Evolutionary conservation across 495 filamentous ascomycete genomes (phyloP), one percentile per base, ranked within the genome.

Genomic region (Penicillium verhagenii): DNA sequence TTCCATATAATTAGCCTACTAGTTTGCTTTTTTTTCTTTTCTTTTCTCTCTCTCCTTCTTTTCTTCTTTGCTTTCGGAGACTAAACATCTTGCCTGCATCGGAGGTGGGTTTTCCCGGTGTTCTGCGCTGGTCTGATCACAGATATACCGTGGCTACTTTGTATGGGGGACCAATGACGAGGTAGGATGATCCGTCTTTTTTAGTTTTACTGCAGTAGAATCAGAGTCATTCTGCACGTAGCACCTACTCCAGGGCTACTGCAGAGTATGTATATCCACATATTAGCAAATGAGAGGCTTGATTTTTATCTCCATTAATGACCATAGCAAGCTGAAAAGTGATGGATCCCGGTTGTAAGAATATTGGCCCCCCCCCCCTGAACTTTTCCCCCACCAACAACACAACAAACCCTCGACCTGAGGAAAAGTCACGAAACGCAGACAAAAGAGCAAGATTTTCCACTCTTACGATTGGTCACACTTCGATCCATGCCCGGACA

Each of bases 401-500:
- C n/a, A n/a, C n/a, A n/a, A n/a, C n/a, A n/a, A n/a, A n/a, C n/a
- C n/a, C n/a, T n/a, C n/a, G n/a, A n/a, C n/a, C n/a, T n/a, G n/a
- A n/a, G n/a, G n/a, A n/a, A n/a, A n/a, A n/a, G n/a, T n/a, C n/a
- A n/a, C n/a, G n/a, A n/a, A n/a, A n/a, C n/a, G n/a, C n/a, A n/a
- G 33, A 4, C 4, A 16, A 5, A n/a, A 35, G 14, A 35, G 16
- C 6, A 14, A 35, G 6, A 28, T 44, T 44, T 14, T 35, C 42
- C 42, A 24, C 20, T 43, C 4, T 16, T 14, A 54, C 31, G 37
- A 52, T 52, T 53, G 50, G 50, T 26, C 40, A 37, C 38, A 6
- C 3, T 24, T 18, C 24, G 50, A 54, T 47, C 52, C 45, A 44
- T 38, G 11, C 21, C n/a, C 48, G 44, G 20, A 43, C 52, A 53